These are phyloP conservation scores for Thielaviopsis populi DNA, from an alignment of 2,329 filamentous ascomycete genomes.

Conservation along the genomic window DNA sequence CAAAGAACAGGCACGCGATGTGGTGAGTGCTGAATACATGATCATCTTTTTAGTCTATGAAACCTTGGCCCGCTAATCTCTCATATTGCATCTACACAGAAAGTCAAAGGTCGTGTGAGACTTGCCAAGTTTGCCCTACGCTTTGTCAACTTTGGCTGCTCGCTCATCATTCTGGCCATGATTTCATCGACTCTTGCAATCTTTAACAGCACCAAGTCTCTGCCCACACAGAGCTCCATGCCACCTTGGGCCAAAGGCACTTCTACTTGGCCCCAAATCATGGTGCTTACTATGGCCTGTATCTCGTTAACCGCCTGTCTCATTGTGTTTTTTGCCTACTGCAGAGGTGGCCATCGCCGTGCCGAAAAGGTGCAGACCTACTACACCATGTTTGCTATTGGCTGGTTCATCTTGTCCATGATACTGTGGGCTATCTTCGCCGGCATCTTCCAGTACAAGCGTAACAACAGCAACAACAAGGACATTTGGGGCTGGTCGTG, in stretches of 20 bases:
- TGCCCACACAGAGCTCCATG: slow-evolving; percentile 64
- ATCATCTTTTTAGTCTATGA: neutral
- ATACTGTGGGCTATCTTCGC: slow-evolving; percentile 85
- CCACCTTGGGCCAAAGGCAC: slow-evolving; percentile 73
- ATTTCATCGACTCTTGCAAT: slow-evolving; percentile 76
- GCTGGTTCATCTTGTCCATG: slow-evolving; percentile 86
- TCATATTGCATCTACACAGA: slow-evolving; percentile 36
- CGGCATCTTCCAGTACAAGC: slow-evolving; percentile 65
- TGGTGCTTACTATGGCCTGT: slow-evolving; percentile 63
- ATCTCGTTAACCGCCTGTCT: slow-evolving; percentile 70
- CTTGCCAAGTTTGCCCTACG: slow-evolving; percentile 92
- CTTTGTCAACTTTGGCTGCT: slow-evolving; percentile 92
- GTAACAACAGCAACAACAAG: slow-evolving; percentile 53
- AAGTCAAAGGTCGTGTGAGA: slow-evolving; percentile 79
- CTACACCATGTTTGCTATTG: slow-evolving; percentile 86
- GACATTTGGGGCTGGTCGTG: slow-evolving; percentile 99
- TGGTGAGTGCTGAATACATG: slow-evolving; percentile 45
- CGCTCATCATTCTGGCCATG: slow-evolving; percentile 84
- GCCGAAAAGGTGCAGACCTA: slow-evolving; percentile 91
- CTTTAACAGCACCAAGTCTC: slow-evolving; percentile 70
- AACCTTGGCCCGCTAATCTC: neutral
- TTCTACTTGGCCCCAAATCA: slow-evolving; percentile 75
- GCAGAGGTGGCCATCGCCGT: slow-evolving; percentile 68
- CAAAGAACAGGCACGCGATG: slow-evolving; percentile 70
- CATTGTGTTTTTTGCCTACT: slow-evolving; percentile 71